Conservation (phyloP, 495 filamentous ascomycete species). For the Aspergillus sparsus region DNA sequence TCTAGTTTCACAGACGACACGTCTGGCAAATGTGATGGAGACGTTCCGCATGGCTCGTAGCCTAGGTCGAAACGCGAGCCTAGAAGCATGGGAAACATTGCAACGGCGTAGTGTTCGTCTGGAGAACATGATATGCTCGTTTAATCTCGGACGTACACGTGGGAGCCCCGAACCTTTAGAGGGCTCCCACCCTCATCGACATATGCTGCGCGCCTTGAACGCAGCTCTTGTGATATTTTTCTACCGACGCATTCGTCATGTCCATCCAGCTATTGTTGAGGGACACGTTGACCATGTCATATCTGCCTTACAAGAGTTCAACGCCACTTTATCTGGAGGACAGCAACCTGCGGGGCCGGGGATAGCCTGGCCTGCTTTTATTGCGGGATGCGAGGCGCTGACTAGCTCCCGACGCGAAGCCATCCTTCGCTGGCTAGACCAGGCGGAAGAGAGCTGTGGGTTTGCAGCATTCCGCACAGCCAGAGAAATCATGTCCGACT, state of each 20-base stretch:
- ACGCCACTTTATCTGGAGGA: slow-evolving; percentile 21
- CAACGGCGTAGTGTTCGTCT: slow-evolving; percentile 34
- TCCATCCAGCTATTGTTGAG: slow-evolving; percentile 34
- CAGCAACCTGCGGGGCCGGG: slow-evolving; percentile 27
- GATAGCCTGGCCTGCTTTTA: slow-evolving; percentile 37
- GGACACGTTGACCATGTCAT: slow-evolving; percentile 39
- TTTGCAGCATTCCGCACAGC: slow-evolving; percentile 29
- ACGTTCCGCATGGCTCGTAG: slow-evolving; percentile 26
- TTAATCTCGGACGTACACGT: slow-evolving; percentile 23
- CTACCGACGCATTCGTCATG: slow-evolving; percentile 34
- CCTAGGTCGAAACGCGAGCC: slow-evolving; percentile 15
- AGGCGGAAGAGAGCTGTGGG: slow-evolving; percentile 27
- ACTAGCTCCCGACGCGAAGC: slow-evolving; percentile 25
- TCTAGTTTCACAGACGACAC: slow-evolving; percentile 38
- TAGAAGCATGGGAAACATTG: slow-evolving; percentile 34
- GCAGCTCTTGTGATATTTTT: slow-evolving; percentile 39
- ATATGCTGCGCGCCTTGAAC: slow-evolving; percentile 34
- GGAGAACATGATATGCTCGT: slow-evolving; percentile 40
- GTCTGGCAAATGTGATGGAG: slow-evolving; percentile 38
- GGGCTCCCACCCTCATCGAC: slow-evolving; percentile 22
- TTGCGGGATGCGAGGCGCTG: slow-evolving; percentile 39
- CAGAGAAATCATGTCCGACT: slow-evolving; percentile 31
- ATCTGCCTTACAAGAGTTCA: slow-evolving; percentile 28
- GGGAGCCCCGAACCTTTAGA: slow-evolving; percentile 16
- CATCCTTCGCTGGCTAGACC: slow-evolving; percentile 28